Evolutionary conservation across 2,329 filamentous ascomycete genomes (phyloP).

Genomic region (Phyllosticta capitalensis): DNA sequence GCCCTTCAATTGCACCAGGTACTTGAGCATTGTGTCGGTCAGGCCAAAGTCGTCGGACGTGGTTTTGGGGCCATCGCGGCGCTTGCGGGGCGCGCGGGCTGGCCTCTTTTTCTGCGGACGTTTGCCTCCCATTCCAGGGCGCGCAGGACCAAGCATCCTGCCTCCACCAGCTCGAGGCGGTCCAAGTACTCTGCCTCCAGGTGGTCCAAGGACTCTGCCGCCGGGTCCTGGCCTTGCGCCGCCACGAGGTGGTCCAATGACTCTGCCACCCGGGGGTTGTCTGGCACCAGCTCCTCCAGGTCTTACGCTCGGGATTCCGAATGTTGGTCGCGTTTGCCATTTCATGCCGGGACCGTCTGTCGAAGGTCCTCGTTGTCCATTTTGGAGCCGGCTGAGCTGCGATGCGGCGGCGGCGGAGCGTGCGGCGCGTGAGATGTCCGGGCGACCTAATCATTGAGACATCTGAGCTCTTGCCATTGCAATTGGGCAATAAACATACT

Average conservation of each 20-base stretch:
- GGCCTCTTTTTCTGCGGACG: background rate
- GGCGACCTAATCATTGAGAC: background rate
- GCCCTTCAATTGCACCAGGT: constrained; percentile 3
- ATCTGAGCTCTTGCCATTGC: background rate
- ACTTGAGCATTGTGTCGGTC: constrained; percentile 1
- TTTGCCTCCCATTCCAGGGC: background rate
- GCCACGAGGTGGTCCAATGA: background rate
- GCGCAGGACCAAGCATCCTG: background rate
- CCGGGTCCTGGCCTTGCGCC: background rate
- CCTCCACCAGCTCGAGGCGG: background rate
- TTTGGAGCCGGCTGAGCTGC: background rate
- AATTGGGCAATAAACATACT: background rate
- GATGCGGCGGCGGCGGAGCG: background rate
- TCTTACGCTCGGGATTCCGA: background rate
- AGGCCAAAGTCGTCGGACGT: background rate
- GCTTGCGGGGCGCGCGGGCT: background rate
- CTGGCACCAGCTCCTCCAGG: background rate
- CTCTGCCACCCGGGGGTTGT: background rate
- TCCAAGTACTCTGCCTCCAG: background rate
- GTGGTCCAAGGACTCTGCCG: background rate
- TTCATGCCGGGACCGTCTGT: background rate
- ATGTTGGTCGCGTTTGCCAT: background rate
- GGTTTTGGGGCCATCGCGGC: background rate
- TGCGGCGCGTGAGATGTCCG: background rate
- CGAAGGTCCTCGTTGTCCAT: background rate